Evolutionary conservation across 164 flowering plant genomes (phyloP), one percentile per base, ranked within the genome.

Genomic region (Piper longum): DNA sequence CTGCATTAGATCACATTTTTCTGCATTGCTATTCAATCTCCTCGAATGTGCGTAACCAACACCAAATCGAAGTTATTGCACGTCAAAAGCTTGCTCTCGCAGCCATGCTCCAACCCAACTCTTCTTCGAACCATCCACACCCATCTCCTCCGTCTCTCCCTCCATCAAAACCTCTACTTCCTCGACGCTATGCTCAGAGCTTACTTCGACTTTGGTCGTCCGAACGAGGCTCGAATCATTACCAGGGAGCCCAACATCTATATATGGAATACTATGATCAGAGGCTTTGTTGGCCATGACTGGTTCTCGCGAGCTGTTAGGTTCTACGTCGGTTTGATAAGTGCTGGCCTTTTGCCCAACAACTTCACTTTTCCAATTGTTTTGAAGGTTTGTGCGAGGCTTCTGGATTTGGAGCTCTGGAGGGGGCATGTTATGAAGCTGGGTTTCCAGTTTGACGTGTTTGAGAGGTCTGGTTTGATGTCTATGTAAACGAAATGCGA

Each of bases 281-380:
- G 72, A 14, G 72, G 79, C 40, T 73, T 70, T 36, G 76, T 76
- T 17, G 52, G 65, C 45, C 64, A 66, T 11, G 66, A 70, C 2
- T 70, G 66, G 64, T 41, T 67, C 17, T 7, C 7, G 4, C 70
- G 73, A 19, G 72, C 69, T 3, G 26, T 66, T 11, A 63, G 68
- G n/a, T 73, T 73, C 54, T 76, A 76, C 44, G 56, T 55, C n/a
- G 57, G 66, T 41, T 73, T 73, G 73, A 56, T 62, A 7, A 41
- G 12, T 3, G 55, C 62, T 2, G 73, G 74, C 13, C 19, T 64
- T 41, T 54, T 63, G 4, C 79, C 76, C 11, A 69, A 76, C 61
- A 73, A 76, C 55, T 71, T 67, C 60, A 76, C 79, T 36, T 73
- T 68, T 43, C 79, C 79, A 7, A 73, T 76, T 51, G 77, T 69